Evolutionary conservation across 1,284 basidiomycete species (phyloP), one percentile per base, ranked within the genome.

Genomic region (Ganoderma lucidum): DNA sequence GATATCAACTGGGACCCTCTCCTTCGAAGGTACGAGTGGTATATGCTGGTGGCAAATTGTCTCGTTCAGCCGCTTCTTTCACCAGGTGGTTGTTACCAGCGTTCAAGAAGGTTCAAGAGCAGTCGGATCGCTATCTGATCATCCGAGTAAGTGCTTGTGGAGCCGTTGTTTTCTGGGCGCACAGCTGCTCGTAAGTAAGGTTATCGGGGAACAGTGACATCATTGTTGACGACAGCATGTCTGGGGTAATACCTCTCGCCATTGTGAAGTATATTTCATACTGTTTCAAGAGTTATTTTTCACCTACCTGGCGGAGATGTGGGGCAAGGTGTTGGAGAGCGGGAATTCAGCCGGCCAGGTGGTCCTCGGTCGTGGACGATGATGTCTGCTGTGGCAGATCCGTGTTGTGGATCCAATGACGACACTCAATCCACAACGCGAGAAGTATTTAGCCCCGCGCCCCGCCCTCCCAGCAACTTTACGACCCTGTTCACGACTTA

Each of bases 341-440:
- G 30, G 23, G 51, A 30, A 53, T 23, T 12, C 2, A n/a, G 17
- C n/a, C 6, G n/a, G 19, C 44, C 19, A 48, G 45, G 45, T n/a
- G 45, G 51, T 30, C 51, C 14, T 30, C 4, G 51, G 19, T 53
- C 28, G 30, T 12, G 30, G 12, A 53, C 28, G 51, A 28, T 14
- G 51, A 30, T 53, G 45, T 48, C 45, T 19, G 19, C 45, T 8
- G n/a, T 48, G 19, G 45, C n/a, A 48, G 9, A 48, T 48, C 45
- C 45, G 45, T n/a, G 19, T 9, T n/a, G 56, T 59, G 56, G 56
- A 39, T 59, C 56, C 35, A 56, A 39, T 41, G 37, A 67, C 70
- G 61, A 67, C 65, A 60, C n/a, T 63, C 66, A 63, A 65, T 2
- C 56, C 56, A n/a, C 15, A 12, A 32, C 12, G 53, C 53, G 28